Evolutionary conservation across 768 basidiomycete genomes (phyloP).

Genomic region (Agaricus sinodeliciosus): DNA sequence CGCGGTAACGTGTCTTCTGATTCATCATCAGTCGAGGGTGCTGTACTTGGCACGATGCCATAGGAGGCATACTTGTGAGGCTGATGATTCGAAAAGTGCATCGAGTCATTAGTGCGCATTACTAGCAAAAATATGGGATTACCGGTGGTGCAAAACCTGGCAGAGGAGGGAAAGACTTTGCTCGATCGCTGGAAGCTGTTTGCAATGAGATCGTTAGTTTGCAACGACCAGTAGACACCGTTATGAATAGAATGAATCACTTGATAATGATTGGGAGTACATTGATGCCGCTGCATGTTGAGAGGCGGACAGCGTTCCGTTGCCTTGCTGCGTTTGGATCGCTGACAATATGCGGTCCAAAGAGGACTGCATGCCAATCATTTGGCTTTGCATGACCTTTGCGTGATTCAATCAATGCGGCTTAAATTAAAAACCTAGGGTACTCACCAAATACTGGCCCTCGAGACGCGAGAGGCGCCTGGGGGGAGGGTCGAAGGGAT

Average conservation of each 20-base stretch:
- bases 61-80: slow-evolving; percentile 89
- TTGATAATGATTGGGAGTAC: slow-evolving; percentile 21
- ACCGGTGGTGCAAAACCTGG: slow-evolving; percentile 92
- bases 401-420: neutral
- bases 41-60: slow-evolving; percentile 79
- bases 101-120: slow-evolving; percentile 8
- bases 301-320: slow-evolving; percentile 26
- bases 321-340: slow-evolving; percentile 40
- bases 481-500: slow-evolving; percentile 33
- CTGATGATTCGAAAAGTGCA: slow-evolving; percentile 29
- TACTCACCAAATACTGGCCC: slow-evolving; percentile 72
- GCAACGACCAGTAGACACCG: slow-evolving; percentile 25
- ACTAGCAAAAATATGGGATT: slow-evolving; percentile 21
- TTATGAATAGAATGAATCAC: slow-evolving; percentile 15
- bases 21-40: slow-evolving; percentile 86
- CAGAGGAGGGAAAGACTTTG: slow-evolving; percentile 67
- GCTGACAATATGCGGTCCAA: slow-evolving; percentile 75
- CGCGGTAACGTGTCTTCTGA: slow-evolving; percentile 86
- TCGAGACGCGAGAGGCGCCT: slow-evolving; percentile 82
- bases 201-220: slow-evolving; percentile 33
- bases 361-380: slow-evolving; percentile 91
- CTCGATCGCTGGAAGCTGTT: slow-evolving; percentile 24
- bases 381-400: slow-evolving; percentile 88
- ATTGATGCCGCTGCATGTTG: slow-evolving; percentile 22
- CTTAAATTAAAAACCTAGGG: neutral